A percentile compares a stretch with the other conserved stretches of the same genome.
These are phyloP conservation scores for Diaporthe longicolla DNA, from an alignment of 2,329 filamentous ascomycete genomes.

Conservation along the genomic window DNA sequence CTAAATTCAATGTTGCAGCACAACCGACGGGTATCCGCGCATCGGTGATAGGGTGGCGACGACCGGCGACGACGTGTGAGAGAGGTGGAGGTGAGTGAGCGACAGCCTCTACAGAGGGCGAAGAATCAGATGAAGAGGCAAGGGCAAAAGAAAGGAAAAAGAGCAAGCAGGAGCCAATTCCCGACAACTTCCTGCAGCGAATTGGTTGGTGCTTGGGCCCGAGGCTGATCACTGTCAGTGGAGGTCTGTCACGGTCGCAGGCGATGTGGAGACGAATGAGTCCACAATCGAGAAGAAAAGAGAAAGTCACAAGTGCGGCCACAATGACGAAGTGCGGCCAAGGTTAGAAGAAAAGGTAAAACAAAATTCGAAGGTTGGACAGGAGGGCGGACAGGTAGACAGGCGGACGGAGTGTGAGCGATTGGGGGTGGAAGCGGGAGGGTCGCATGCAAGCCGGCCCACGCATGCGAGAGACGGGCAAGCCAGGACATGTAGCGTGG, in stretches of 20 bases:
- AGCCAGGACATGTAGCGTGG: slow-evolving; percentile 44
- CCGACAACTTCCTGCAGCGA: slow-evolving; percentile 15
- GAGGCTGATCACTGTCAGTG: slow-evolving; percentile 35
- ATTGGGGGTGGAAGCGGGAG: slow-evolving; percentile 42
- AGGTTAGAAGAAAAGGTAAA: slow-evolving; percentile 38
- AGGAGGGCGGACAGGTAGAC: slow-evolving; percentile 4
- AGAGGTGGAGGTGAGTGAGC: slow-evolving; percentile 12
- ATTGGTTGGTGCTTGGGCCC: slow-evolving; percentile 9
- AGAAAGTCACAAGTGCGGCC: slow-evolving; percentile 29
- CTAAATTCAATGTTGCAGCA: slow-evolving; percentile 19
- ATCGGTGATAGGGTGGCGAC: slow-evolving; percentile 7
- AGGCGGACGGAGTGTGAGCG: slow-evolving; percentile 22
- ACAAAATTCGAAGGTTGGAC: slow-evolving; percentile 14
- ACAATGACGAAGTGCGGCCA: slow-evolving; percentile 32
- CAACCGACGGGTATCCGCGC: slow-evolving; percentile 19
- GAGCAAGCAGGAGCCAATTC: not conserved
- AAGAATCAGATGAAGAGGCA: slow-evolving; percentile 5
- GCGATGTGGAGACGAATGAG: slow-evolving; percentile 20
- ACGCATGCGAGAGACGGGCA: slow-evolving; percentile 42
- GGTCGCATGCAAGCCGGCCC: slow-evolving; percentile 41
- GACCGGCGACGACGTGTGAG: slow-evolving; percentile 16
- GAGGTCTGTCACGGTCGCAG: slow-evolving; percentile 12
- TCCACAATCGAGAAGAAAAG: slow-evolving; percentile 40
- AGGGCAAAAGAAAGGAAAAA: slow-evolving; percentile 1
- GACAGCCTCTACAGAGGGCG: slow-evolving; percentile 7